Percentiles rank a stretch among this genome's conserved stretches.
phyloP scores from a whole-genome alignment of 805 yeast genomes.

The Suhomyces sp. region DNA sequence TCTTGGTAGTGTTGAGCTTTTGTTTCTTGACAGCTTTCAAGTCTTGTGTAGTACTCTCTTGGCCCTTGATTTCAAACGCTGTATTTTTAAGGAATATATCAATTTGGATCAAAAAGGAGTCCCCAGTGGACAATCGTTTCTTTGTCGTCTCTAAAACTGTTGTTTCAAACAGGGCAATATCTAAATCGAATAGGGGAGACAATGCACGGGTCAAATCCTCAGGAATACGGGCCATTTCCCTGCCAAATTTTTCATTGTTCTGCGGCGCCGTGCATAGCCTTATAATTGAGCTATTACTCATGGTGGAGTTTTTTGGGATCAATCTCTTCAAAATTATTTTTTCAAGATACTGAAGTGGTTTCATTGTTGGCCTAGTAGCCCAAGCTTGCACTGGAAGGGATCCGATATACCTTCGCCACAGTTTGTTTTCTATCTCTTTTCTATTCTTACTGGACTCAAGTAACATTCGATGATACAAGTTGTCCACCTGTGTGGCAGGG shows the following conservation, averaged over 20 bases:
- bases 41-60: slow-evolving; percentile 1
- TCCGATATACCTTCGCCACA: slow-evolving; percentile 53
- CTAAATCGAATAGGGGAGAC: slow-evolving; percentile 59
- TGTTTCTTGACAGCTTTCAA: slow-evolving; percentile 19
- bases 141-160: slow-evolving; percentile 58
- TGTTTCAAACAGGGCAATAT: slow-evolving; percentile 53
- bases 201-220: slow-evolving; percentile 66
- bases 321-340: slow-evolving; percentile 36
- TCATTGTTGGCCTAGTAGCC: slow-evolving; percentile 66
- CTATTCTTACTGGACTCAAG: slow-evolving; percentile 9
- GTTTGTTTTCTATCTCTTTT: slow-evolving; percentile 8
- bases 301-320: slow-evolving; percentile 22
- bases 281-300: slow-evolving; percentile 24
- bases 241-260: slow-evolving; percentile 17
- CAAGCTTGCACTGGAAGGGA: slow-evolving; percentile 59
- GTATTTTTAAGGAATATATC: slow-evolving; percentile 56
- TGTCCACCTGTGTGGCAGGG: slow-evolving; percentile 7
- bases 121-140: slow-evolving; percentile 63
- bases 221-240: slow-evolving; percentile 76
- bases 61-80: slow-evolving; percentile 26
- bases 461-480: slow-evolving; percentile 11
- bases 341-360: slow-evolving; percentile 46
- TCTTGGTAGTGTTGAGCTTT: slow-evolving; percentile 11
- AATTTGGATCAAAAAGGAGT: slow-evolving; percentile 65
- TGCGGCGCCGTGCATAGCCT: slow-evolving; percentile 26